These are phyloP conservation scores for Trichocomaceae sp. DNA, from an alignment of 2,329 filamentous ascomycete species.

Conservation along the genomic window DNA sequence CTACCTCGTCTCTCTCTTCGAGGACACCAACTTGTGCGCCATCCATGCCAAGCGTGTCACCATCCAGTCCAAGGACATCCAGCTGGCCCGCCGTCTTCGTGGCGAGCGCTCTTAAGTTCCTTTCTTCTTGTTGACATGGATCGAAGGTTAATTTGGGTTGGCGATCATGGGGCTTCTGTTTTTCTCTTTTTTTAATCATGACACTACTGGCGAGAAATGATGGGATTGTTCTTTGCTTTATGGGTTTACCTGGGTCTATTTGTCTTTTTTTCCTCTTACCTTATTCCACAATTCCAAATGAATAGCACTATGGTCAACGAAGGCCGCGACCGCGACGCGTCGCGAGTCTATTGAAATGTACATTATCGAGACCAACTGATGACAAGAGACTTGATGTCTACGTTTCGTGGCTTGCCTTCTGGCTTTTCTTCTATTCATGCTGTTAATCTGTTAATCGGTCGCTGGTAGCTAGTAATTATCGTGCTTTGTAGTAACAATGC, in stretches of 20 bases:
- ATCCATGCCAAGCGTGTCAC: conserved; percentile 99
- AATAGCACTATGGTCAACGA: conserved; percentile 15
- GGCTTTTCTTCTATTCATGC: neutral
- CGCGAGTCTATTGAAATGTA: conserved; percentile 13
- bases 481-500: too few species aligned
- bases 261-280: conserved; percentile 15
- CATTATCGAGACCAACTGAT: conserved; percentile 17
- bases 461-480: neutral
- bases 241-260: conserved; percentile 35
- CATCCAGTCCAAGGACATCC: conserved; percentile 90
- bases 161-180: conserved; percentile 34
- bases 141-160: conserved; percentile 28
- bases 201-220: conserved; percentile 39
- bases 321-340: conserved; percentile 9
- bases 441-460: neutral
- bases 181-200: conserved; percentile 30
- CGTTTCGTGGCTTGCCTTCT: conserved; percentile 10
- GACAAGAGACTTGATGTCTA: conserved; percentile 14
- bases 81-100: conserved; percentile 89
- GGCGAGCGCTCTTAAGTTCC: conserved; percentile 72
- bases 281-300: conserved; percentile 3
- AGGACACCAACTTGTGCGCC: conserved; percentile 97
- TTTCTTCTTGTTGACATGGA: conserved; percentile 16
- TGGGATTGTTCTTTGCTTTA: conserved; percentile 35
- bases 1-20: conserved; percentile 95